phyloP scores from a whole-genome alignment of 2,329 filamentous ascomycete species.

The Alternaria burnsii region DNA sequence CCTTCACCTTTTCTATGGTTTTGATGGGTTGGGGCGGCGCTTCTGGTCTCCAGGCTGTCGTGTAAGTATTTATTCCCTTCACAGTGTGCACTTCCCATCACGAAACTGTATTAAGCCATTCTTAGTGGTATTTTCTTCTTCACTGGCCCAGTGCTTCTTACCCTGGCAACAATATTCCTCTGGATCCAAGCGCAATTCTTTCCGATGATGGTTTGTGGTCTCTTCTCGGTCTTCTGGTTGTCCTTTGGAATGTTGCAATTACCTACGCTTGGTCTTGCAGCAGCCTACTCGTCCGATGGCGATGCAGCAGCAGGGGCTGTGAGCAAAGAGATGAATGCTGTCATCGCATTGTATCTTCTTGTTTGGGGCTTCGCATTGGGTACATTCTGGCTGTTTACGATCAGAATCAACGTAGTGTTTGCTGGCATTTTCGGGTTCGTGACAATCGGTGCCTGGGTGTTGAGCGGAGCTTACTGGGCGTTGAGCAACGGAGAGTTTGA shows the following conservation, averaged over 20 bases:
- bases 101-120: background rate
- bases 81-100: background rate
- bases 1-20: slow-evolving; percentile 53
- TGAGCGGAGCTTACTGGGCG: slow-evolving; percentile 61
- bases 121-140: slow-evolving; percentile 54
- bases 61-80: slow-evolving; percentile 21
- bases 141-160: slow-evolving; percentile 58
- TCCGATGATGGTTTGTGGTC: slow-evolving; percentile 61
- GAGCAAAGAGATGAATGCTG: slow-evolving; percentile 59
- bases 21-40: slow-evolving; percentile 53
- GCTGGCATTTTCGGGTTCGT: slow-evolving; percentile 60
- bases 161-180: slow-evolving; percentile 60
- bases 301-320: slow-evolving; percentile 56
- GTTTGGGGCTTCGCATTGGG: slow-evolving; percentile 64
- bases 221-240: slow-evolving; percentile 62
- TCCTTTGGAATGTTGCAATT: slow-evolving; percentile 62
- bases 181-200: slow-evolving; percentile 55
- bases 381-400: slow-evolving; percentile 62
- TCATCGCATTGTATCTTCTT: slow-evolving; percentile 60
- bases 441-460: slow-evolving; percentile 56
- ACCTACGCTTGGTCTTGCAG: slow-evolving; percentile 58
- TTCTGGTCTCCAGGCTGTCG: slow-evolving; percentile 47
- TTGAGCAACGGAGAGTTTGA: slow-evolving; percentile 56
- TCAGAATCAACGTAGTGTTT: slow-evolving; percentile 62
- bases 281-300: slow-evolving; percentile 54